A percentile compares a stretch with the other conserved stretches of the same genome.
Conservation (phyloP, 1,139 yeast genomes). For the Taphrina deformans region DNA sequence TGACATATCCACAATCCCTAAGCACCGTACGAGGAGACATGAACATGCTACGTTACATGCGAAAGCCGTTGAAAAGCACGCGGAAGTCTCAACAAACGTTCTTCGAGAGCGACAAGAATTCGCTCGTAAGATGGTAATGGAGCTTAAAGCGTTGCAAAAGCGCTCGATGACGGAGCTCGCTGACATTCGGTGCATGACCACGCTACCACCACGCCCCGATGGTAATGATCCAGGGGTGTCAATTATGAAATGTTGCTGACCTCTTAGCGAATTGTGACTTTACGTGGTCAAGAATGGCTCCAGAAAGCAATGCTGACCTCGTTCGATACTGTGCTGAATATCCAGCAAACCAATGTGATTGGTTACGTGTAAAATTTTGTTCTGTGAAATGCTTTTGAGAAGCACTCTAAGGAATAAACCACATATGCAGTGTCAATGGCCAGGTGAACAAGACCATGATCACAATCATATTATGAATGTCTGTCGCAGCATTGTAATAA, state of each 20-base stretch:
- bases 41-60: too few relatives aligned
- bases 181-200: background rate
- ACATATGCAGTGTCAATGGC: background rate
- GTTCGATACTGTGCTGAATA: background rate
- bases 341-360: constrained; percentile 5
- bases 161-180: background rate
- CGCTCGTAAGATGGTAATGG: background rate
- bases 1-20: background rate
- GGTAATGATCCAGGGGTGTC: background rate
- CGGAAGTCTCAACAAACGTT: too few relatives aligned
- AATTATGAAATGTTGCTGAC: background rate
- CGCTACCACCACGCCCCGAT: background rate
- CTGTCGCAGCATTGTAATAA: too few relatives aligned
- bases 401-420: background rate
- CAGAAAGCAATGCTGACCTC: background rate
- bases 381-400: constrained; percentile 3
- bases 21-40: background rate
- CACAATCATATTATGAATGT: too few relatives aligned
- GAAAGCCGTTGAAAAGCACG: too few relatives aligned
- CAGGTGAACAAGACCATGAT: too few relatives aligned
- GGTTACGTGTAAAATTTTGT: constrained; percentile 2
- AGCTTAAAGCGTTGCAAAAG: background rate
- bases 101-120: background rate
- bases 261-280: background rate
- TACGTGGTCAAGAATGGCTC: background rate